Base-by-base conservation (phyloP, 306 rosid species). In the Begonia loranthoides region DNA sequence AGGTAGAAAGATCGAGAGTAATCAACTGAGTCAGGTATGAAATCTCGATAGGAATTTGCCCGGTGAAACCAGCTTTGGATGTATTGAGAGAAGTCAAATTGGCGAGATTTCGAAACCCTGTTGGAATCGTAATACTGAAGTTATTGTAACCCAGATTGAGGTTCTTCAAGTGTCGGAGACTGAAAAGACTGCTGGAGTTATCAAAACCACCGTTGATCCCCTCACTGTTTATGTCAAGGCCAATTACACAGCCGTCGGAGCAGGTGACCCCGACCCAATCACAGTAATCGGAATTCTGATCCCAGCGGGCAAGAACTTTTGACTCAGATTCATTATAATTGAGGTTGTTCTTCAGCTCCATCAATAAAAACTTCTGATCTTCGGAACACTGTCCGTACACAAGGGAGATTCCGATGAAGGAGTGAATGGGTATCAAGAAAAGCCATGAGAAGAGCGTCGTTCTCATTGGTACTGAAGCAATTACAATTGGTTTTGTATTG, bases 201-300 rank as follows among this genome's bases (percentile, higher is more conserved):
- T 12, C 34, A 58, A 66, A 39, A n/a, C 11, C 62, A 1, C 66
- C 73, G 0, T 6, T 12, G 44, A 70, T 59, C 0, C 1, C 34
- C 63, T 56, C 52, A 3, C 15, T 15, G 39, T 40, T 36, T 61
- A 68, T 15, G 12, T 68, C 66, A 11, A 73, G 73, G 19, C 10
- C 63, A 15, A 12, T 53, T 17, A 53, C 49, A 9, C 52, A 64
- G 51, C 64, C 64, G 10, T 64, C 54, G 22, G 51, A 0, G 52
- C 62, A 57, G 21, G 0, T 5, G 12, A 84, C 73, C 38, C 89
- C 89, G 1, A 1, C 16, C 94, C 89, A 80, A 12, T 24, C 4
- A 45, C 89, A 75, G 41, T 72, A 76, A 59, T 45, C 67, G 6
- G 41, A 1, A 33, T 8, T 65, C 39, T 17, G 45, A 4, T 61